Evolutionary conservation across 371 early-diverging fungal genomes (phyloP), one percentile per base, ranked within the genome.

Genomic region (Mortierella sp.): DNA sequence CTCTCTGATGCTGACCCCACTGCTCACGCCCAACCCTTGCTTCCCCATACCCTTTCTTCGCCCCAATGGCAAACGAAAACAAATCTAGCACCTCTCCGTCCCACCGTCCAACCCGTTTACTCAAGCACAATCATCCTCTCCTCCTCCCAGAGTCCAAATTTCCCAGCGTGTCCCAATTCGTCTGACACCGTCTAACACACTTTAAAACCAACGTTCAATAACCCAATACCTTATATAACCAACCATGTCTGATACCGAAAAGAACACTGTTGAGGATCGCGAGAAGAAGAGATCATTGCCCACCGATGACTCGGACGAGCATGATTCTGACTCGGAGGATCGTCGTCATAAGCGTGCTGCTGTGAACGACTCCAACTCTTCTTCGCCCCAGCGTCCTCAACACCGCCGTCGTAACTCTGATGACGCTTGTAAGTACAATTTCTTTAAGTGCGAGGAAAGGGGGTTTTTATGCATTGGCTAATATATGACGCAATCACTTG

Each of bases 381-480:
- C 80, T 22, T 80, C 80, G 5, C 80, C 80, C 33, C 80, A 80
- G 65, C 81, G 81, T 55, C 81, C 81, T 41, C 80, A 80, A 55
- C 80, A 80, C 69, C 81, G 81, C 19, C 81, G 81, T 36, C 81
- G 81, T 47, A 75, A 74, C 69, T 80, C 81, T 36, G 81, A 80
- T 57, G 81, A 80, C 69, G 75, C 72, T n/a, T 64, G 80, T 79
- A 74, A 38, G 80, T 68, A 8, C 28, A 28, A 28, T 28, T 28
- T 28, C 28, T 28, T 28, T 1, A 28, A 28, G 28, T 28, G 28
- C 28, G 28, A 28, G 28, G 28, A 28, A 28, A 28, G 28, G 28
- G 28, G 28, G 28, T 28, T 28, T 28, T 28, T 28, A 19, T 4
- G 28, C 28, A 40, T 52, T 43, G 43, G 28, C 28, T 28, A 28